Percentiles rank a stretch among this genome's conserved stretches.
phyloP scores from a whole-genome alignment of 495 filamentous ascomycete genomes.

The Acidiella bohemica region DNA sequence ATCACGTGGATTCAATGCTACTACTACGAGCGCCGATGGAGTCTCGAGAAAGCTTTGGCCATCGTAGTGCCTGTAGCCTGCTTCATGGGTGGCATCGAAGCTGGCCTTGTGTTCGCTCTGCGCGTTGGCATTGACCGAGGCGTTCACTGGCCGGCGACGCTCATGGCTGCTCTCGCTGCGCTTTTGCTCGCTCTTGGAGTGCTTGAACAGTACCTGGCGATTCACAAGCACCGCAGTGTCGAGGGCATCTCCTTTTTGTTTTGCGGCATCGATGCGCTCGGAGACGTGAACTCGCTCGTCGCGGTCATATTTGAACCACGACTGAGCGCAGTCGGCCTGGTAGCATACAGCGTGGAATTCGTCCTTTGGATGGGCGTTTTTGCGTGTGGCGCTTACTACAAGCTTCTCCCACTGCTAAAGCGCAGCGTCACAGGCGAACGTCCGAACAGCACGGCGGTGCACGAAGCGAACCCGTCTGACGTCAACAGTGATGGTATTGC shows the following conservation, averaged over 20 bases:
- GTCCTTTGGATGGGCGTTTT: slow-evolving; percentile 50
- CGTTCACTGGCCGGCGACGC: slow-evolving; percentile 39
- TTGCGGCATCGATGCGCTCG: slow-evolving; percentile 49
- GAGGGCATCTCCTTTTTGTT: slow-evolving; percentile 54
- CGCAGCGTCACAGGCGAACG: not conserved
- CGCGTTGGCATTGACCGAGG: slow-evolving; percentile 28
- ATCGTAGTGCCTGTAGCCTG: slow-evolving; percentile 31
- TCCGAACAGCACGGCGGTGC: too few species aligned
- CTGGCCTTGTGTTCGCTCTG: slow-evolving; percentile 39
- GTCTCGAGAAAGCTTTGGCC: slow-evolving; percentile 31
- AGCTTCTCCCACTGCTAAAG: slow-evolving; percentile 41
- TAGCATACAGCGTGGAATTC: slow-evolving; percentile 49
- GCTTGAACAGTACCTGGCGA: slow-evolving; percentile 45
- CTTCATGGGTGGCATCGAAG: slow-evolving; percentile 39
- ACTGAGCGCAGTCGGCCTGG: slow-evolving; percentile 43
- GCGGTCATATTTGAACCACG: slow-evolving; percentile 45
- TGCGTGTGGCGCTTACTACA: slow-evolving; percentile 44
- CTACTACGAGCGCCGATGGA: slow-evolving; percentile 46
- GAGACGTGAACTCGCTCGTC: slow-evolving; percentile 47
- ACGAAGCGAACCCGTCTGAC: not conserved
- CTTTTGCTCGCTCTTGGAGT: slow-evolving; percentile 41
- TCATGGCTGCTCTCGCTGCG: slow-evolving; percentile 50
- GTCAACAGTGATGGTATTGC: slow-evolving; percentile 21
- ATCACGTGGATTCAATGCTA: slow-evolving; percentile 52
- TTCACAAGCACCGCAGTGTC: slow-evolving; percentile 44